phyloP scores from a whole-genome alignment of 352 stramenopile species.

The Globisporangium acanthophoron region DNA sequence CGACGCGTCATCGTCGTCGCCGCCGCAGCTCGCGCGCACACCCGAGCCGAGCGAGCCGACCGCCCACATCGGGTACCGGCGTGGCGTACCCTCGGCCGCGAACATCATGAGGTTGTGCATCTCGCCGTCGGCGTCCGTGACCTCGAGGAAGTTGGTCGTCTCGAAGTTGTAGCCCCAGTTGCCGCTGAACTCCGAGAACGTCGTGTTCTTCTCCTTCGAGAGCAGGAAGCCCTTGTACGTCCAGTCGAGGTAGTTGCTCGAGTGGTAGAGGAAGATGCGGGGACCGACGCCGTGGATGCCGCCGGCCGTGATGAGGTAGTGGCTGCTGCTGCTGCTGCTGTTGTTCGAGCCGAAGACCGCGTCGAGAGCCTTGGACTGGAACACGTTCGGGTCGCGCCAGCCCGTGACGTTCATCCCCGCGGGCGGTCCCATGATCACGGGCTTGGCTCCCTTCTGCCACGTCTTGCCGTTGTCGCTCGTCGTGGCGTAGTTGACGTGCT shows the following conservation, averaged over 20 bases:
- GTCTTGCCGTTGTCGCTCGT: conserved; percentile 48
- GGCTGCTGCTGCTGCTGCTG: conserved; percentile 20
- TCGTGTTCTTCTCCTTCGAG: conserved; percentile 53
- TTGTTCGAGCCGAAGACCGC: conserved; percentile 2
- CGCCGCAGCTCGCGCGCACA: conserved; percentile 6
- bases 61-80: conserved; percentile 62
- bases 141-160: conserved; percentile 56
- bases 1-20: conserved; percentile 10
- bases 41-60: conserved; percentile 17
- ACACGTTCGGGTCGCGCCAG: conserved; percentile 58
- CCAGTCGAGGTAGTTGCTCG: conserved; percentile 55
- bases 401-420: conserved; percentile 50
- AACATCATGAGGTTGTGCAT: conserved; percentile 65
- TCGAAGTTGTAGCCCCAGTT: conserved; percentile 68
- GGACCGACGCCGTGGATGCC: conserved; percentile 46
- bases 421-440: conserved; percentile 40
- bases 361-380: conserved; percentile 55
- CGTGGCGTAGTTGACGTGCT: conserved; percentile 64
- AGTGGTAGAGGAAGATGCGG: conserved; percentile 63
- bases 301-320: conserved; percentile 53
- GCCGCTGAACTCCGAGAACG: conserved; percentile 47
- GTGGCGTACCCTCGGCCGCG: conserved; percentile 37
- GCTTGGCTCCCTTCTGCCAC: conserved; percentile 52
- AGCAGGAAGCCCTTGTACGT: conserved; percentile 62
- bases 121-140: conserved; percentile 48